Percentiles rank a stretch among this genome's conserved stretches.
Conservation (phyloP, 1,284 basidiomycete genomes). For the Cryptococcus maquisensis region DNA sequence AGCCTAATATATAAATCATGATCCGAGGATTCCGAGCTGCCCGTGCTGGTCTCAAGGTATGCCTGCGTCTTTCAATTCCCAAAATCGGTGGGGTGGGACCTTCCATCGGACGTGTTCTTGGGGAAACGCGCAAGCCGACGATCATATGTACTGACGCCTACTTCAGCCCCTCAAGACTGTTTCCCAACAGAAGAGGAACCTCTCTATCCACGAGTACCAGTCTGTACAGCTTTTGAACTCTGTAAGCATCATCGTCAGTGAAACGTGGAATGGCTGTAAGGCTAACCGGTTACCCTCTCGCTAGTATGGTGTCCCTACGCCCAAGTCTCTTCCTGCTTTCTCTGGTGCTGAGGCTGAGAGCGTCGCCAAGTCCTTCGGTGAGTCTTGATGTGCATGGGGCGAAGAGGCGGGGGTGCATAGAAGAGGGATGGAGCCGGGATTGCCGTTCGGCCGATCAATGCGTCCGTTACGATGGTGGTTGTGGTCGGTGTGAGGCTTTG, state of each 20-base stretch:
- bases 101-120: too few relatives aligned
- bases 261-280: not conserved
- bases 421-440: not conserved
- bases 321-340: slow-evolving; percentile 83
- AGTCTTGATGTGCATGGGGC: slow-evolving; percentile 13
- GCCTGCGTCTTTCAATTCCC: not conserved
- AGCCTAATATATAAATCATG: slow-evolving; percentile 3
- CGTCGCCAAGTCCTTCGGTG: slow-evolving; percentile 83
- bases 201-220: slow-evolving; percentile 98
- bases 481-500: too few relatives aligned
- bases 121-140: not conserved
- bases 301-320: slow-evolving; percentile 97
- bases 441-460: not conserved
- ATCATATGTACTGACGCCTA: not conserved
- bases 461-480: not conserved
- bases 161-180: slow-evolving; percentile 17
- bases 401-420: not conserved
- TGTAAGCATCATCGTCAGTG: slow-evolving; percentile 52
- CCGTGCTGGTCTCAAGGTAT: slow-evolving; percentile 11
- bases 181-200: slow-evolving; percentile 58
- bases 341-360: slow-evolving; percentile 84
- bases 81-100: not conserved
- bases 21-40: slow-evolving; percentile 16
- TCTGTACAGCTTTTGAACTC: slow-evolving; percentile 92
- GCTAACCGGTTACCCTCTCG: not conserved